These are phyloP conservation scores for Iris macrosiphon DNA, from an alignment of 106 monocot genomes.

Conservation along the genomic window DNA sequence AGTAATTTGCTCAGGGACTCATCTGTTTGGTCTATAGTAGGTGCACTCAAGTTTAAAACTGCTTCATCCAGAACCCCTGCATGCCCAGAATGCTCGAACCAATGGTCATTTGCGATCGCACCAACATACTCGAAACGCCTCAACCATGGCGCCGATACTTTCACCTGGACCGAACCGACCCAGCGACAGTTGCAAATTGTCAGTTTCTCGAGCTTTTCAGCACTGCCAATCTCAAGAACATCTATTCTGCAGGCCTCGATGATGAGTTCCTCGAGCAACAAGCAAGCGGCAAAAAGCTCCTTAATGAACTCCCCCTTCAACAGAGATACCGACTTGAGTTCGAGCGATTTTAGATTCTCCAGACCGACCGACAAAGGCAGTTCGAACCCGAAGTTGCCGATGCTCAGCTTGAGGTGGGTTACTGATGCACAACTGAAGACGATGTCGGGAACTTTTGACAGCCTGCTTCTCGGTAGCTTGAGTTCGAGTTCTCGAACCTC, in stretches of 20 bases:
- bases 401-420: slow-evolving; percentile 1
- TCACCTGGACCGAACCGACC: not conserved
- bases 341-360: not conserved
- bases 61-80: slow-evolving; percentile 4
- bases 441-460: not conserved
- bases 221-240: slow-evolving; percentile 4
- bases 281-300: slow-evolving; percentile 5
- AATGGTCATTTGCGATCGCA: not conserved
- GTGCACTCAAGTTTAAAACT: slow-evolving; percentile 1
- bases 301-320: slow-evolving; percentile 2
- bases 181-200: not conserved
- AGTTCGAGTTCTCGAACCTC: slow-evolving; percentile 11
- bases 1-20: not conserved
- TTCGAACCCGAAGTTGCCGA: slow-evolving; percentile 1
- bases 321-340: slow-evolving; percentile 1
- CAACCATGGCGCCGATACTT: slow-evolving; percentile 5
- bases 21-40: not conserved
- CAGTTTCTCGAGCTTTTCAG: not conserved
- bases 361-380: slow-evolving; percentile 3
- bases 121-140: slow-evolving; percentile 4
- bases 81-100: not conserved
- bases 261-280: slow-evolving; percentile 2
- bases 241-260: slow-evolving; percentile 15
- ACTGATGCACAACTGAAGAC: slow-evolving; percentile 8
- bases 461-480: slow-evolving; percentile 6